Evolutionary conservation across 495 filamentous ascomycete genomes (phyloP).

Genomic region (Penicillium lagena): DNA sequence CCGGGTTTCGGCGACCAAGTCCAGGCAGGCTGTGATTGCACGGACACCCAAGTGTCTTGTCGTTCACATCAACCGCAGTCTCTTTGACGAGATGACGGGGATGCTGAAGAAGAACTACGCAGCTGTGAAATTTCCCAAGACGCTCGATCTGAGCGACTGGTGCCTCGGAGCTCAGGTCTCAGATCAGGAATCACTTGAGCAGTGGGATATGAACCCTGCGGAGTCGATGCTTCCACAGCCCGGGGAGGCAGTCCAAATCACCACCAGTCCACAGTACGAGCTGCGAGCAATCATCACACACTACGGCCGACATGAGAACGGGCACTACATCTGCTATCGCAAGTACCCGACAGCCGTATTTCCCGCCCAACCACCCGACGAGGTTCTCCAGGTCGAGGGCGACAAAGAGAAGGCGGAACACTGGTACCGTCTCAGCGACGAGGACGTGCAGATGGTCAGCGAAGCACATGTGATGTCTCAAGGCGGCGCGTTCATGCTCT

Average conservation of each 20-base stretch:
- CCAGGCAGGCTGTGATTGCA: constrained; percentile 79
- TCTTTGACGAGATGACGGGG: constrained; percentile 78
- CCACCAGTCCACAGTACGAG: constrained; percentile 60
- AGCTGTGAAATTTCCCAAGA: constrained; percentile 64
- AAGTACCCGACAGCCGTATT: constrained; percentile 47
- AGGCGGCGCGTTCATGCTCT: constrained; percentile 92
- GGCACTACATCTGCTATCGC: constrained; percentile 90
- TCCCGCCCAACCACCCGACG: constrained; percentile 29
- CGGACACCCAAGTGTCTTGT: constrained; percentile 71
- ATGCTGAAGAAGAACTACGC: constrained; percentile 77
- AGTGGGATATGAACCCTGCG: constrained; percentile 60
- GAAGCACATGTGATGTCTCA: constrained; percentile 70
- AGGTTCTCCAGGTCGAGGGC: constrained; percentile 27
- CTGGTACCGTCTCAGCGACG: constrained; percentile 87
- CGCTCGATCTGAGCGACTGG: constrained; percentile 71
- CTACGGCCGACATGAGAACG: constrained; percentile 85
- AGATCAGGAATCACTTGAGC: constrained; percentile 37
- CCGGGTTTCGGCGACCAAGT: constrained; percentile 69
- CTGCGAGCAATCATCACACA: constrained; percentile 84
- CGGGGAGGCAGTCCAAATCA: constrained; percentile 22
- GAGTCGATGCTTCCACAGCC: constrained; percentile 59
- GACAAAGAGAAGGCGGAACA: constrained; percentile 34
- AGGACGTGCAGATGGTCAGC: constrained; percentile 66
- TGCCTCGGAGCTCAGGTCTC: constrained; percentile 51
- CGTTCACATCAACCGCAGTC: constrained; percentile 84